Conservation (phyloP, 495 filamentous ascomycete species). For the Neurospora africana region DNA sequence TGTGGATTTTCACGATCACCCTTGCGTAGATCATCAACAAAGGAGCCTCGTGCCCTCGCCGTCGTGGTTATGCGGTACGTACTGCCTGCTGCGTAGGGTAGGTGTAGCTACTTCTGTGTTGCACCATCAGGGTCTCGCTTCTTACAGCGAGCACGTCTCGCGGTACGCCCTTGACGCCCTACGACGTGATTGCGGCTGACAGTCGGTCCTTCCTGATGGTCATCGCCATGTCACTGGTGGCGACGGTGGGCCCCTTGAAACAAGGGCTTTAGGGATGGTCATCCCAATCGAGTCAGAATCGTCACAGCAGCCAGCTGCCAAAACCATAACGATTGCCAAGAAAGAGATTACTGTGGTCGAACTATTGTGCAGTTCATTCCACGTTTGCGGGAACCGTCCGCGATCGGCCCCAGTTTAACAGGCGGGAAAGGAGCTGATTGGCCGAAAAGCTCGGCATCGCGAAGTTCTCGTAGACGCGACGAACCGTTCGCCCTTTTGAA, state of each 20-base stretch:
- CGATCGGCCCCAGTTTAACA: not conserved
- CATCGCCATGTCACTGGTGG: not conserved
- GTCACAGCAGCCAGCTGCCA: not conserved
- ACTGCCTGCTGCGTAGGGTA: not conserved
- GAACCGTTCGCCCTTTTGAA: not conserved
- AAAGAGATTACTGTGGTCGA: not conserved
- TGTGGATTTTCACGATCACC: not conserved
- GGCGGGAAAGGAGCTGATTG: not conserved
- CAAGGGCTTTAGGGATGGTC: not conserved
- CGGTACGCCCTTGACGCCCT: constrained; percentile 1
- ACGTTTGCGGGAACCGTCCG: not conserved
- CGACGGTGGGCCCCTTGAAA: constrained; percentile 10
- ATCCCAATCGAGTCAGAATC: not conserved
- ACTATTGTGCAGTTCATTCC: not conserved
- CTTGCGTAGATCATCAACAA: constrained; percentile 6
- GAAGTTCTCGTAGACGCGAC: not conserved
- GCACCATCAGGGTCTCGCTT: not conserved
- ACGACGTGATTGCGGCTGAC: not conserved
- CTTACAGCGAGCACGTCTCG: not conserved
- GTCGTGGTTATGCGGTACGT: not conserved
- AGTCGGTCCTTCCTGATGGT: not conserved
- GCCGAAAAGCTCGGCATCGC: not conserved
- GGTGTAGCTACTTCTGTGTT: not conserved
- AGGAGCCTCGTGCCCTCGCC: not conserved
- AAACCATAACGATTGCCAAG: not conserved